Percentiles rank a stretch among this genome's conserved stretches.
phyloP scores from a whole-genome alignment of 305 asterid species.

The Caryopteris hybrid region DNA sequence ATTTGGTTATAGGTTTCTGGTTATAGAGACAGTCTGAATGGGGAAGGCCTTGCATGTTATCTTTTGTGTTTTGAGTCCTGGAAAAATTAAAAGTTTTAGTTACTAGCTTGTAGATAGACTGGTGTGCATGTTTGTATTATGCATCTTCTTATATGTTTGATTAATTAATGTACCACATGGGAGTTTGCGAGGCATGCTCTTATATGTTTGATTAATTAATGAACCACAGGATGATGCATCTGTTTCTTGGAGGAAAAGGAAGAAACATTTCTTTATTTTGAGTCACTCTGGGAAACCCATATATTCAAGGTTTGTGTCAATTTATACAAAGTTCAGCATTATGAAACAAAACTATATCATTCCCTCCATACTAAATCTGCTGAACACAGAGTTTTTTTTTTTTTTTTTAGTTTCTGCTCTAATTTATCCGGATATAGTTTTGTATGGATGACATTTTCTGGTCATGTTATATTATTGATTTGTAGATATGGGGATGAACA shows the following conservation, averaged over 20 bases:
- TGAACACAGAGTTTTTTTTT: constrained; percentile 3
- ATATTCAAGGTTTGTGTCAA: constrained; percentile 70
- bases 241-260: constrained; percentile 93
- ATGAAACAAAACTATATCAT: neutral
- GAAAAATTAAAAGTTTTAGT: constrained; percentile 1
- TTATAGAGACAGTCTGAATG: neutral
- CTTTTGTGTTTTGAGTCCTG: neutral
- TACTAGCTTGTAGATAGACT: neutral
- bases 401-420: neutral
- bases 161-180: constrained; percentile 1
- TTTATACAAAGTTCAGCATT: neutral
- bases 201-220: constrained; percentile 25
- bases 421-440: neutral
- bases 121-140: neutral
- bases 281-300: constrained; percentile 98
- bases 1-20: neutral
- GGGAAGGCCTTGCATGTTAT: neutral
- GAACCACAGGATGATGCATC: constrained; percentile 90
- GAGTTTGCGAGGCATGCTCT: constrained; percentile 5
- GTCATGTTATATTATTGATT: constrained; percentile 17
- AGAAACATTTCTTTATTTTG: constrained; percentile 93
- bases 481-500: constrained; percentile 96
- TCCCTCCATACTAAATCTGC: neutral
- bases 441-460: neutral
- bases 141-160: neutral